Evolutionary conservation across 2,329 filamentous ascomycete genomes (phyloP).

Genomic region (Calonectria multiphialidica): DNA sequence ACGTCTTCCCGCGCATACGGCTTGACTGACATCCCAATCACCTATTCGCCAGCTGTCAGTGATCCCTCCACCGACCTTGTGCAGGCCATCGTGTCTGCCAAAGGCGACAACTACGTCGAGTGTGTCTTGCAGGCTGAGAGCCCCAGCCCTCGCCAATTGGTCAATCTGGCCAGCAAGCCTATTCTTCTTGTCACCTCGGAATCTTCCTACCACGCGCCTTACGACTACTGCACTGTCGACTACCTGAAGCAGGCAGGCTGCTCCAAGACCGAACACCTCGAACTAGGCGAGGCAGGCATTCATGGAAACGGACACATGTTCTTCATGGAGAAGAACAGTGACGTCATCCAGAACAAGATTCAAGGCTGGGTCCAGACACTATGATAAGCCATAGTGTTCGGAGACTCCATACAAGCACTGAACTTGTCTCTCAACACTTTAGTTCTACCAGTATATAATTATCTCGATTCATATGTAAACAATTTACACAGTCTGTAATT

Average conservation of each 20-base stretch:
- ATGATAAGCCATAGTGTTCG: not conserved
- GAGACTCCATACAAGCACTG: not conserved
- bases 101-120: constrained; percentile 20
- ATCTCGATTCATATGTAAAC: not conserved
- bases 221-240: constrained; percentile 37
- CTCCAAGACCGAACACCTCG: constrained; percentile 32
- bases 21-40: constrained; percentile 61
- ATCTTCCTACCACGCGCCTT: constrained; percentile 34
- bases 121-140: constrained; percentile 32
- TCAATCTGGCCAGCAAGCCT: constrained; percentile 48
- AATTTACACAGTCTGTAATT: not conserved
- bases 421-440: no score
- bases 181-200: constrained; percentile 37
- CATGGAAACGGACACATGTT: constrained; percentile 41
- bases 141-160: constrained; percentile 38
- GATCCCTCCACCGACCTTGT: constrained; percentile 32
- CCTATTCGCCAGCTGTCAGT: constrained; percentile 55
- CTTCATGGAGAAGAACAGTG: constrained; percentile 42
- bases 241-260: constrained; percentile 39
- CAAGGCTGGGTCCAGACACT: constrained; percentile 29
- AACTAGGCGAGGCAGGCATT: constrained; percentile 33
- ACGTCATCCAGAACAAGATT: constrained; percentile 29
- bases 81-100: constrained; percentile 14
- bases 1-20: constrained; percentile 55
- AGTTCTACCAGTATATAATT: not conserved